These are phyloP conservation scores for Phylloporus sp. DNA, from an alignment of 768 basidiomycete species.

Conservation along the genomic window DNA sequence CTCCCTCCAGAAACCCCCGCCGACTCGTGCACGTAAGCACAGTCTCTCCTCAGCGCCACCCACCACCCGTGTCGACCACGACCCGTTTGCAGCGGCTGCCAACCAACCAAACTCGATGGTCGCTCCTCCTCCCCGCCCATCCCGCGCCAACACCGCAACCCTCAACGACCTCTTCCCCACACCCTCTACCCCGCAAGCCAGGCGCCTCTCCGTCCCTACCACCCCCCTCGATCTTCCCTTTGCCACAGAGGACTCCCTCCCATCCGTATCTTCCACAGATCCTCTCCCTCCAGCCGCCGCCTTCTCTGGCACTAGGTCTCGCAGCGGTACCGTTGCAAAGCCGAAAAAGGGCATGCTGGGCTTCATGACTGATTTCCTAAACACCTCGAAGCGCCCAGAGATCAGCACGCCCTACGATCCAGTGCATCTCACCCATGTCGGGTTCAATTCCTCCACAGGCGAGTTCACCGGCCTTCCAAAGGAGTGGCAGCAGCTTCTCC, in stretches of 20 bases:
- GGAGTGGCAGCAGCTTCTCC: conserved; percentile 97
- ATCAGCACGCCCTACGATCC: conserved; percentile 99
- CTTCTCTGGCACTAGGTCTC: conserved; percentile 32
- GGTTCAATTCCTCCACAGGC: conserved; percentile 97
- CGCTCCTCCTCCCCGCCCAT: conserved; percentile 73
- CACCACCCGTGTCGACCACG: conserved; percentile 43
- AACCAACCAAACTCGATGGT: conserved; percentile 22
- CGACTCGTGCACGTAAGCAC: conserved; percentile 51
- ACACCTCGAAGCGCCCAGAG: conserved; percentile 72
- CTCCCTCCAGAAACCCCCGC: conserved; percentile 62
- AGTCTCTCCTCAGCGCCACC: conserved; percentile 39
- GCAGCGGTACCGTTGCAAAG: conserved; percentile 42
- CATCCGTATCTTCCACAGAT: conserved; percentile 18
- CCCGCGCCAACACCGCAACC: conserved; percentile 79
- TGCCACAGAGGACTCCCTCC: conserved; percentile 24
- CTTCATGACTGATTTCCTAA: conserved; percentile 73
- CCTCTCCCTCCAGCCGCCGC: not conserved
- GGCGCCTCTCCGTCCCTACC: conserved; percentile 51
- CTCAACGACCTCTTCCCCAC: conserved; percentile 68
- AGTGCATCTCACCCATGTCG: conserved; percentile 98
- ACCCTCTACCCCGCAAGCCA: conserved; percentile 38
- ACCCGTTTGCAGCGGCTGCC: conserved; percentile 49
- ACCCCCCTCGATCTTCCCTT: conserved; percentile 22
- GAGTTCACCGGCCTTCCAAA: conserved; percentile 98
- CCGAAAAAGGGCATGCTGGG: conserved; percentile 61